phyloP scores from a whole-genome alignment of 176 grass and related monocot species.

The Thalia dealbata region DNA sequence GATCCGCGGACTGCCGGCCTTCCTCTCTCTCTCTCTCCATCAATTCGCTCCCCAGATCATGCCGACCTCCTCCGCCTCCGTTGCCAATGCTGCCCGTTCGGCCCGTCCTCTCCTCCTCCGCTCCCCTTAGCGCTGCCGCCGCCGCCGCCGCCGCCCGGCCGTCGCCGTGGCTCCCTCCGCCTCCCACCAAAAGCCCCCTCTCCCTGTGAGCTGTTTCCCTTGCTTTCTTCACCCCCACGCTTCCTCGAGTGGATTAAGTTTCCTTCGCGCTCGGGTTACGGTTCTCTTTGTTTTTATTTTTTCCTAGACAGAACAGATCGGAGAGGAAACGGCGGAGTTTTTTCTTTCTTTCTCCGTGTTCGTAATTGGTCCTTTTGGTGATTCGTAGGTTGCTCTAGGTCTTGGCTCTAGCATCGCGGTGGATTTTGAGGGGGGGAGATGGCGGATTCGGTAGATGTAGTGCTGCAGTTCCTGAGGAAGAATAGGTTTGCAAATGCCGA shows the following conservation, averaged over 20 bases:
- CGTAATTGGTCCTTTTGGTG: neutral
- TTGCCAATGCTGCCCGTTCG: too few relatives aligned
- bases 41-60: neutral
- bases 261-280: neutral
- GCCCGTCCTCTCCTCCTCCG: neutral
- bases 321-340: neutral
- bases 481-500: constrained; percentile 80
- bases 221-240: too few relatives aligned
- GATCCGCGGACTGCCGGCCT: neutral
- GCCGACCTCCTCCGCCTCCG: neutral
- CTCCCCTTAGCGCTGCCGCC: neutral
- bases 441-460: constrained; percentile 81
- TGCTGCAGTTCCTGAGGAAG: constrained; percentile 80
- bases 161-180: neutral
- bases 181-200: neutral
- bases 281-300: neutral
- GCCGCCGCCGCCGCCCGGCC: too few relatives aligned
- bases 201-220: neutral
- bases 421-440: constrained; percentile 18
- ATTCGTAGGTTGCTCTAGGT: neutral
- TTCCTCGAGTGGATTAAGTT: neutral
- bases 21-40: neutral
- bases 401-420: neutral
- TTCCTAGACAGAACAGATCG: neutral
- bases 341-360: too few relatives aligned